These are phyloP conservation scores for Limnanthes douglasii DNA, from an alignment of 345 rosid genomes.

Conservation along the genomic window DNA sequence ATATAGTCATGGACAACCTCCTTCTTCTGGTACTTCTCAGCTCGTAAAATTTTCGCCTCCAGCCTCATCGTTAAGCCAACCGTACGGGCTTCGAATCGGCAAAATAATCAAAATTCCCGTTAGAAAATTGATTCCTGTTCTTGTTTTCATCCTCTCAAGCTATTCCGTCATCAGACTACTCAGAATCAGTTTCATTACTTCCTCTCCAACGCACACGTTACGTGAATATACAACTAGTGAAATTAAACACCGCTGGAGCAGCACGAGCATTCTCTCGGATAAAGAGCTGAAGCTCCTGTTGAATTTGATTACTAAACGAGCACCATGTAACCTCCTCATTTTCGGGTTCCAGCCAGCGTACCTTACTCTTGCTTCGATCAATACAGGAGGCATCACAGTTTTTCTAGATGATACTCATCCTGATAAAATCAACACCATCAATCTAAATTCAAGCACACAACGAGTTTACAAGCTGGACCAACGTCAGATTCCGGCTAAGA, in stretches of 20 bases:
- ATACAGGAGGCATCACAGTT: constrained; percentile 46
- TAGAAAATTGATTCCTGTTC: constrained; percentile 41
- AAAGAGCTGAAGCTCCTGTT: constrained; percentile 55
- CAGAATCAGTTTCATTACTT: constrained; percentile 29
- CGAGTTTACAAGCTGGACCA: constrained; percentile 38
- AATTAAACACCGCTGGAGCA: constrained; percentile 7
- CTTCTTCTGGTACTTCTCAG: constrained; percentile 24
- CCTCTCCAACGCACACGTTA: constrained; percentile 21
- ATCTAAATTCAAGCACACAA: constrained; percentile 21
- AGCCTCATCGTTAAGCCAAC: constrained; percentile 24
- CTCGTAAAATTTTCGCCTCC: constrained; percentile 28
- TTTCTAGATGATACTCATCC: constrained; percentile 60
- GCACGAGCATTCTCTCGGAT: constrained; percentile 18
- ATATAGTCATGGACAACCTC: constrained; percentile 18
- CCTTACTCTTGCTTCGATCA: constrained; percentile 37
- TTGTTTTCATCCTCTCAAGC: constrained; percentile 45
- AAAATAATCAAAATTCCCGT: constrained; percentile 35
- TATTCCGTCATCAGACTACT: constrained; percentile 50
- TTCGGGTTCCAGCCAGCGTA: constrained; percentile 49
- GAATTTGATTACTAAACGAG: constrained; percentile 22
- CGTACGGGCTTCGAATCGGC: constrained; percentile 13
- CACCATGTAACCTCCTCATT: constrained; percentile 78
- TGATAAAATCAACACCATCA: constrained; percentile 22
- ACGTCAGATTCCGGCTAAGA: constrained; percentile 28
- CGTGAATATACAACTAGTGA: too few species aligned